Percentiles rank a stretch among this genome's conserved stretches.
These are phyloP conservation scores for Globisporangium radiosum DNA, from an alignment of 352 stramenopile species.

Conservation along the genomic window DNA sequence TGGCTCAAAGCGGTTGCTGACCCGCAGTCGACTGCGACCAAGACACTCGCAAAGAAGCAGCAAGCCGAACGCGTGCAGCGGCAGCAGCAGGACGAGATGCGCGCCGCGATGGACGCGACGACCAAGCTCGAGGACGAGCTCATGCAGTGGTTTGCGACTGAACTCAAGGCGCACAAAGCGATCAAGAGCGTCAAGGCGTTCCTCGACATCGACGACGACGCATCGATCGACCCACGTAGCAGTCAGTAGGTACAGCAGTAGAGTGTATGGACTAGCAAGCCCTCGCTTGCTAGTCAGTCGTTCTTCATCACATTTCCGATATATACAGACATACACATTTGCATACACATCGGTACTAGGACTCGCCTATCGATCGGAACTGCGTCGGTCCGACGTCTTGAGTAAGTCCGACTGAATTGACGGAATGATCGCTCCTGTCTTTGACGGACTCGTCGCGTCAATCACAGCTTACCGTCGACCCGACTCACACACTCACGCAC, in stretches of 20 bases:
- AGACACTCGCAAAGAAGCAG: constrained; percentile 4
- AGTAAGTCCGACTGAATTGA: too few species aligned
- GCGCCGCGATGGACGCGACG: constrained; percentile 16
- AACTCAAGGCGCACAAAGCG: constrained; percentile 48
- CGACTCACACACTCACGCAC: not conserved
- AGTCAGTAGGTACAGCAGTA: too few species aligned
- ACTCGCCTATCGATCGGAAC: too few species aligned
- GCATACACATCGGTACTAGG: too few species aligned
- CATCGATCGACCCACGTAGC: not conserved
- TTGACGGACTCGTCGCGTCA: not conserved
- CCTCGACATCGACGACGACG: constrained; percentile 9
- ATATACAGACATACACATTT: too few species aligned
- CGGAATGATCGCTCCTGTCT: too few species aligned
- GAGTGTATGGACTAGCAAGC: too few species aligned
- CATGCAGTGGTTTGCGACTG: constrained; percentile 42
- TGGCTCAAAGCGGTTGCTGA: constrained; percentile 1
- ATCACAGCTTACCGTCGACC: too few species aligned
- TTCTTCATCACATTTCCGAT: too few species aligned
- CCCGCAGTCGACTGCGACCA: not conserved
- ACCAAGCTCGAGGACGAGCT: constrained; percentile 36
- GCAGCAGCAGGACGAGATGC: not conserved
- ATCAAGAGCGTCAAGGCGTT: constrained; percentile 33
- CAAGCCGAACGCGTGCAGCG: not conserved
- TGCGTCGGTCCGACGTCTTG: too few species aligned
- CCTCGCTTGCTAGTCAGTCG: not conserved